Base-by-base conservation (phyloP, 2,329 filamentous ascomycete species). In the Epichloe amarillans region DNA sequence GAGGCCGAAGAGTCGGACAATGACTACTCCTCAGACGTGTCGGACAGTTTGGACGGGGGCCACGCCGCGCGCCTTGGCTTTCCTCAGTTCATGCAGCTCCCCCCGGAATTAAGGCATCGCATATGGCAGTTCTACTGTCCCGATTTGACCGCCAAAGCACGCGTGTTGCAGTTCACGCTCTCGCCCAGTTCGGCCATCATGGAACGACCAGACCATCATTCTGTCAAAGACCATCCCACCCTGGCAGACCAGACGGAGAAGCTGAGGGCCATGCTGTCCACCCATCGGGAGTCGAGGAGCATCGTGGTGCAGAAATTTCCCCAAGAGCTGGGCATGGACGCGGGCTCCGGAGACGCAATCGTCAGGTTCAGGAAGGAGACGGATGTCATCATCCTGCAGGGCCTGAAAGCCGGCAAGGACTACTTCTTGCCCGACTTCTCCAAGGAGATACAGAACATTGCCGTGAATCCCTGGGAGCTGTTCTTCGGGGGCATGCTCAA, bases 281-380 rank as follows among this genome's bases (percentile, higher is more conserved):
- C 65, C 8, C 60, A 68, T 38, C 55, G 59, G 7, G 67, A 70
- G 53, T 66, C 65, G n/a, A 68, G 69, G 26, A 55, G 51, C 14
- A 50, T 68, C 3, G 68, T 60, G 4, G 52, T 61, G 39, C 58
- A 55, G 7, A 55, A 51, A 3, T 65, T 63, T 10, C 69, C 69
- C 0, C 55, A 71, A 23, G 53, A 60, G 12, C 53, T 70, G 21
- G 46, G 36, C 30, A 58, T 71, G 1, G 57, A 63, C 3, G 47
- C 42, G 14, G 55, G 50, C 4, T 52, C 56, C 4, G 58, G 57
- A 6, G 56, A 62, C 4, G 59, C 59, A 2, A 50, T 57, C 1
- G 52, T 69, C 6, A 53, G 53, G 7, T 69, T 65, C 49, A 64
- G 66, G 46, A 54, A 57, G 4, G 50, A 63, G 0, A 55, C 55